Conservation (phyloP, 805 yeast genomes). For the Naumovozyma dairenensis region DNA sequence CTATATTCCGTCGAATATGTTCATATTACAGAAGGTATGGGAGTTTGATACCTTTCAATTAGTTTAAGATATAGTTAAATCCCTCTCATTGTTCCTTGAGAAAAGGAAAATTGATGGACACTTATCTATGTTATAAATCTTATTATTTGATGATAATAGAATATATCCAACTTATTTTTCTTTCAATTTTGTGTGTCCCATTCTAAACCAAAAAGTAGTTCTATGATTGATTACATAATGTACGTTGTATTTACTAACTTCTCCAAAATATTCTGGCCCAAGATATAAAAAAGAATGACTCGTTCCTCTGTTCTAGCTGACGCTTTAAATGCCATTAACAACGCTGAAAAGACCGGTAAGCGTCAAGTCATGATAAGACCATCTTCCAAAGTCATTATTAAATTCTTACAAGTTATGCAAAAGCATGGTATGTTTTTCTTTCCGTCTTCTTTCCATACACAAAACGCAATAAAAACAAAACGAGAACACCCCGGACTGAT, state of each 20-base stretch:
- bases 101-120: no score
- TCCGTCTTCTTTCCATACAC: background rate
- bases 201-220: no score
- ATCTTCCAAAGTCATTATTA: slow-evolving; percentile 93
- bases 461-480: background rate
- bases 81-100: no score
- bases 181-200: no score
- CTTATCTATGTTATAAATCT: no score
- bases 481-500: slow-evolving; percentile 91
- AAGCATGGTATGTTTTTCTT: slow-evolving; percentile 58
- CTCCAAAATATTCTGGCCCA: no score
- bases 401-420: slow-evolving; percentile 93
- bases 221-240: no score
- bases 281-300: slow-evolving; percentile 82
- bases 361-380: slow-evolving; percentile 98
- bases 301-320: slow-evolving; percentile 97
- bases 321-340: slow-evolving; percentile 94
- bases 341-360: slow-evolving; percentile 98
- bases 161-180: no score
- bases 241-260: no score
- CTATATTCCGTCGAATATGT: slow-evolving; percentile 9
- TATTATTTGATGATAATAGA: no score
- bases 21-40: slow-evolving; percentile 6
- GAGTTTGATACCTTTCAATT: slow-evolving; percentile 13
- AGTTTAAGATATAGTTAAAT: no score